phyloP scores from a whole-genome alignment of 2,329 filamentous ascomycete genomes.

The Massarina eburnea region DNA sequence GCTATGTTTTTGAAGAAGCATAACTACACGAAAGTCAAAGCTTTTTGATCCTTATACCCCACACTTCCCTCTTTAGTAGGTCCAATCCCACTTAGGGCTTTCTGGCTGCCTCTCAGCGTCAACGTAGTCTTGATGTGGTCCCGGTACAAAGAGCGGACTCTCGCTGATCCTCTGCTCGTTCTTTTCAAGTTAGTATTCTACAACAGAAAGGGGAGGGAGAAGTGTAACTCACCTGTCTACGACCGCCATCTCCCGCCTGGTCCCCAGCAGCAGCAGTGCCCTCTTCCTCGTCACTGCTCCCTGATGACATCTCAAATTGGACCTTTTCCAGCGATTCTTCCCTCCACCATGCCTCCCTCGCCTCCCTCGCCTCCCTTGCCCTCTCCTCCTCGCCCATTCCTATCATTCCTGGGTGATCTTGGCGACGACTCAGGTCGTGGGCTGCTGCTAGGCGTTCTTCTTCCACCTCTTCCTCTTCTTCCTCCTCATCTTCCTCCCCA shows the following conservation, averaged over 20 bases:
- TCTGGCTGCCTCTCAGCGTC: not conserved
- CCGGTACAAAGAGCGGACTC: not conserved
- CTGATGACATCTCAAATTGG: not conserved
- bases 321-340: not conserved
- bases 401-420: too few species aligned
- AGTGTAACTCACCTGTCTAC: not conserved
- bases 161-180: not conserved
- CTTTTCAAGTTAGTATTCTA: not conserved
- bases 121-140: not conserved
- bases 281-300: not conserved
- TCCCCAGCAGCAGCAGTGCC: not conserved
- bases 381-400: not conserved
- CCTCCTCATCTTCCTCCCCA: not conserved
- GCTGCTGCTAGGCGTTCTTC: too few species aligned
- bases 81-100: not conserved
- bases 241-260: not conserved
- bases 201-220: not conserved
- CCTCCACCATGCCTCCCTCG: not conserved
- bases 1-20: too few species aligned
- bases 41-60: not conserved
- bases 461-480: not conserved
- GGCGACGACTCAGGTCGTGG: too few species aligned
- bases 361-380: not conserved
- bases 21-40: too few species aligned
- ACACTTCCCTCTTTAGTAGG: not conserved